Conservation (phyloP, 768 basidiomycete species). For the Tricholoma sp. region DNA sequence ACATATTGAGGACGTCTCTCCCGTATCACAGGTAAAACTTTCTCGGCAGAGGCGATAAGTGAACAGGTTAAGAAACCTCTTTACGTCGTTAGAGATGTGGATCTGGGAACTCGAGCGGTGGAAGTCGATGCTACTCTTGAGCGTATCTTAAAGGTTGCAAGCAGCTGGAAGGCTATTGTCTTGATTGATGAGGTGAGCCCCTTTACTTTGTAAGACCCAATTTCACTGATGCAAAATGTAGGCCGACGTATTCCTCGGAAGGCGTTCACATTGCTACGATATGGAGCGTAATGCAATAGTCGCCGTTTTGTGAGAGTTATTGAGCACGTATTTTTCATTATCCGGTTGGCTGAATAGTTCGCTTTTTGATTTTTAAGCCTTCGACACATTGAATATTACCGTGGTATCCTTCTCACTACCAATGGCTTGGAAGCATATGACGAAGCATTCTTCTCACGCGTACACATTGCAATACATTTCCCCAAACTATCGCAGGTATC, state of each 20-base stretch:
- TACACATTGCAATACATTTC: slow-evolving; percentile 64
- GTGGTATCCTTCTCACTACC: slow-evolving; percentile 50
- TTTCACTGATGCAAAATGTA: slow-evolving; percentile 1
- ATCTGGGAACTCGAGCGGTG: slow-evolving; percentile 42
- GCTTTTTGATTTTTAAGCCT: no score
- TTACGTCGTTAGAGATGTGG: slow-evolving; percentile 47
- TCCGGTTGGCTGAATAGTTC: slow-evolving; percentile 19
- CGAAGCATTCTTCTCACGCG: slow-evolving; percentile 63
- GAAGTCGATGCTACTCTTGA: no score
- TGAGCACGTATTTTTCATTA: slow-evolving; percentile 15
- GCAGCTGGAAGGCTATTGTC: slow-evolving; percentile 51
- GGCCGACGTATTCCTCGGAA: slow-evolving; percentile 68
- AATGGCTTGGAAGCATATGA: slow-evolving; percentile 57
- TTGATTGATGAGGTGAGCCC: slow-evolving; percentile 42
- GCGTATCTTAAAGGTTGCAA: slow-evolving; percentile 33
- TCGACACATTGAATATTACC: slow-evolving; percentile 53
- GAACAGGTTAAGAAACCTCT: slow-evolving; percentile 46
- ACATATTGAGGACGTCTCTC: not conserved
- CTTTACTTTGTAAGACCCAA: not conserved
- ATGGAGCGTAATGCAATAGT: slow-evolving; percentile 66
- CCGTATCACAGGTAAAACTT: slow-evolving; percentile 36
- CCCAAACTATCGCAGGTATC: not conserved
- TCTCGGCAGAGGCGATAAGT: slow-evolving; percentile 51
- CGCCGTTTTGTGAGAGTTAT: slow-evolving; percentile 49
- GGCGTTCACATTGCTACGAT: slow-evolving; percentile 50